phyloP scores from a whole-genome alignment of 495 filamentous ascomycete genomes.

The Xylaria palmicola region DNA sequence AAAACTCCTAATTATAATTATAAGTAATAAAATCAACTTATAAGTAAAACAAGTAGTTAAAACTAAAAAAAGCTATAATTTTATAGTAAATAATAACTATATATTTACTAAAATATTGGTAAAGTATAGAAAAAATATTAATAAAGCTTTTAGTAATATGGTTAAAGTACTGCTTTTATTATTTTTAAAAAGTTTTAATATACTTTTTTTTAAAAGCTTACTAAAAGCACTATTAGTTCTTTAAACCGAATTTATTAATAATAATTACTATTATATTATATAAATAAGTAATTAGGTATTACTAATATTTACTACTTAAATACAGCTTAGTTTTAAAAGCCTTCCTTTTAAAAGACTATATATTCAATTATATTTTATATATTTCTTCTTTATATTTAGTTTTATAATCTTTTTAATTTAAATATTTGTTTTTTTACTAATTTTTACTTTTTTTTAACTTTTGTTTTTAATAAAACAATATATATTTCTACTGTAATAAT shows the following conservation, averaged over 20 bases:
- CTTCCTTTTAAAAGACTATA: neutral
- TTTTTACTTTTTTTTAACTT: neutral
- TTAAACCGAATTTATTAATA: neutral
- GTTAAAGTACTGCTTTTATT: neutral
- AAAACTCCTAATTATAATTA: slow-evolving; percentile 59
- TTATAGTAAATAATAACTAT: neutral
- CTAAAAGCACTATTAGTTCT: neutral
- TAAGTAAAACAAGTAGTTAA: slow-evolving; percentile 72
- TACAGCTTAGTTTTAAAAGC: neutral
- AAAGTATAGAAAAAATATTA: neutral
- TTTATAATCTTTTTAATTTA: neutral
- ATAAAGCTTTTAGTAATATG: neutral
- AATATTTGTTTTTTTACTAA: neutral
- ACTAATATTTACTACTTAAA: neutral
- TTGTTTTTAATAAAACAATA: too few species aligned
- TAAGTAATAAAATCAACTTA: slow-evolving; percentile 77
- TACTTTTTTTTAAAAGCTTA: neutral
- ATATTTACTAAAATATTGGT: neutral
- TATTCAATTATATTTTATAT: neutral
- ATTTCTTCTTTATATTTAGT: neutral
- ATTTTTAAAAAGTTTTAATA: neutral
- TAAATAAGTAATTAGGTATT: neutral
- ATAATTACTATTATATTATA: neutral
- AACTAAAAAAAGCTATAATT: slow-evolving; percentile 68
- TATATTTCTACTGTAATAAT: neutral